Evolutionary conservation across 495 filamentous ascomycete species (phyloP).

Genomic region (Neurospora sp.): DNA sequence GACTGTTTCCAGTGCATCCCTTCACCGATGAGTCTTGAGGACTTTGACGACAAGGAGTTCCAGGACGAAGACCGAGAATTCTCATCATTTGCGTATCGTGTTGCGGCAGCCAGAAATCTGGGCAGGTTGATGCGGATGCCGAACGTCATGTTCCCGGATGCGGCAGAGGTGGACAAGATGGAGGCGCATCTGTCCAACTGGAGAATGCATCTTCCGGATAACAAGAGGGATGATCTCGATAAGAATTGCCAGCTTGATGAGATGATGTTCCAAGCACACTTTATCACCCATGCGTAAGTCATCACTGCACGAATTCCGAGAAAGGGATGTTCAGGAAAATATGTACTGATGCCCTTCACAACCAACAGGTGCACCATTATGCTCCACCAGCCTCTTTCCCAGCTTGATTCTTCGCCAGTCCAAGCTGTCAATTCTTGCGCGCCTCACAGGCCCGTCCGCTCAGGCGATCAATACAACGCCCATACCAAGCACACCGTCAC

Average conservation of each 20-base stretch:
- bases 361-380: constrained; percentile 46
- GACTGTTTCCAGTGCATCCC: constrained; percentile 47
- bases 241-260: constrained; percentile 66
- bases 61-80: constrained; percentile 51
- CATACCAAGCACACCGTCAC: constrained; percentile 75
- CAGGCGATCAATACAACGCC: constrained; percentile 49
- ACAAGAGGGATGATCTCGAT: constrained; percentile 62
- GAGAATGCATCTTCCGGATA: constrained; percentile 66
- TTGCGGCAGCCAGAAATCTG: constrained; percentile 64
- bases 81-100: constrained; percentile 69
- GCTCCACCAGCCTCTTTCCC: constrained; percentile 61
- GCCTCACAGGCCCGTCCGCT: constrained; percentile 41
- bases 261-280: constrained; percentile 85
- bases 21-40: constrained; percentile 48
- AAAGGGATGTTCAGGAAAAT: not conserved
- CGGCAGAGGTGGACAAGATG: constrained; percentile 42
- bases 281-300: constrained; percentile 61
- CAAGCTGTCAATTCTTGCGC: constrained; percentile 49
- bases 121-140: constrained; percentile 59
- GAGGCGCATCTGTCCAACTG: constrained; percentile 75
- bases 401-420: constrained; percentile 45
- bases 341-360: not conserved
- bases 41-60: constrained; percentile 65
- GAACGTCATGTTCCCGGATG: constrained; percentile 32
- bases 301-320: not conserved